Evolutionary conservation across 2,329 filamentous ascomycete species (phyloP), one percentile per base, ranked within the genome.

Genomic region (Aspergillus sp.): DNA sequence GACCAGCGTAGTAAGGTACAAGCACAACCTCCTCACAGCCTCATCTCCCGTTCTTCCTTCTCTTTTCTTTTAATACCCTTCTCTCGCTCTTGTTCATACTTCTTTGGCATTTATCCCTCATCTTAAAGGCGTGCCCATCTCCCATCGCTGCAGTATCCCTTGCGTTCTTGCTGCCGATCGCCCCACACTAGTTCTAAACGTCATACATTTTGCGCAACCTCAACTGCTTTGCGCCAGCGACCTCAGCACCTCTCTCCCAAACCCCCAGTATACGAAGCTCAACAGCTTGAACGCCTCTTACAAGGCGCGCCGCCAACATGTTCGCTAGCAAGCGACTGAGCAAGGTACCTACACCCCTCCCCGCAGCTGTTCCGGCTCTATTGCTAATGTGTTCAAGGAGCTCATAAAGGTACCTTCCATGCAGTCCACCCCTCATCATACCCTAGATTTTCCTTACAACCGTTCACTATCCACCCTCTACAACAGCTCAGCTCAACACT

Each of bases 251-350:
- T n/a, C 8, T 21, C 17, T 4, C 27, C 15, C 21, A n/a, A 17
- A 14, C 33, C 23, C 9, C 11, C 27, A 37, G 23, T 15, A 25
- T 25, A 40, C n/a, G n/a, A n/a, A 5, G 14, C 23, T 17, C 17
- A 15, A 51, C 6, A 3, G 47, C 14, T 35, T 49, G 25, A n/a
- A 15, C 6, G 15, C 39, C 43, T 31, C 27, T 5, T 14, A 37
- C 27, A 37, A 49, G 48, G 25, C 50, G 9, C 41, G 17, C 39
- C 19, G 43, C 15, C 41, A 67, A 44, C 31, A 82, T 83, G 79
- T 83, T 84, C 63, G 79, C 82, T 25, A 71, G 72, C 25, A 82
- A 81, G 70, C 75, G 77, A 50, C 59, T 80, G 56, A 70, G 73
- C 64, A 79, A 79, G 69, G 81, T 82, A 71, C 54, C 17, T 47